Conservation (phyloP, 2,329 filamentous ascomycete genomes). For the Stachybotrys chartarum region DNA sequence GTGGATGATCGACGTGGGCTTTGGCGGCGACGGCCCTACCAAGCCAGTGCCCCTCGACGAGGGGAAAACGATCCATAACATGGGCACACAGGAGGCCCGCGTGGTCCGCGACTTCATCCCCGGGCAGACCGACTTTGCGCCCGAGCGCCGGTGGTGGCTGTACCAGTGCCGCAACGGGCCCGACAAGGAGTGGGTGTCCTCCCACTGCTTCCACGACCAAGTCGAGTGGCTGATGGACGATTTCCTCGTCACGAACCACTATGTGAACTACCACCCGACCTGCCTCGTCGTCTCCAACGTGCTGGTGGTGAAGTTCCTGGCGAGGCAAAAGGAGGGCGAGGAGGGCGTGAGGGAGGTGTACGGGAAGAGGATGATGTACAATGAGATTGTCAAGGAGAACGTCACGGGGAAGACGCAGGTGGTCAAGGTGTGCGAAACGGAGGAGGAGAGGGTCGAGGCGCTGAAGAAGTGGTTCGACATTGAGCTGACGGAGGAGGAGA, state of each 20-base stretch:
- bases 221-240: constrained; percentile 55
- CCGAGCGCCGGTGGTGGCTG: constrained; percentile 48
- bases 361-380: constrained; percentile 46
- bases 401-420: constrained; percentile 40
- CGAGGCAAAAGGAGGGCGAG: constrained; percentile 31
- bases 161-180: constrained; percentile 51
- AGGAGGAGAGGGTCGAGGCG: constrained; percentile 45
- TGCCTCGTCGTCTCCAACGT: constrained; percentile 49
- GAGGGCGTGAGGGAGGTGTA: constrained; percentile 33
- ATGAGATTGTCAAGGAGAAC: constrained; percentile 46
- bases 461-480: constrained; percentile 47
- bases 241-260: constrained; percentile 54
- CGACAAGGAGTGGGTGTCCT: constrained; percentile 44
- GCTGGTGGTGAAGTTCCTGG: constrained; percentile 46
- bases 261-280: constrained; percentile 37
- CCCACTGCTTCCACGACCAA: constrained; percentile 57
- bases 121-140: constrained; percentile 28
- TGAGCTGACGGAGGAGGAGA: constrained; percentile 41
- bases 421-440: constrained; percentile 37
- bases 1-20: constrained; percentile 55
- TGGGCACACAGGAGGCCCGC: constrained; percentile 49
- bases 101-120: constrained; percentile 43
- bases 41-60: constrained; percentile 46
- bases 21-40: constrained; percentile 56
- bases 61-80: constrained; percentile 33